Base-by-base conservation (phyloP, 495 filamentous ascomycete species). In the Penicillium crystallinum region DNA sequence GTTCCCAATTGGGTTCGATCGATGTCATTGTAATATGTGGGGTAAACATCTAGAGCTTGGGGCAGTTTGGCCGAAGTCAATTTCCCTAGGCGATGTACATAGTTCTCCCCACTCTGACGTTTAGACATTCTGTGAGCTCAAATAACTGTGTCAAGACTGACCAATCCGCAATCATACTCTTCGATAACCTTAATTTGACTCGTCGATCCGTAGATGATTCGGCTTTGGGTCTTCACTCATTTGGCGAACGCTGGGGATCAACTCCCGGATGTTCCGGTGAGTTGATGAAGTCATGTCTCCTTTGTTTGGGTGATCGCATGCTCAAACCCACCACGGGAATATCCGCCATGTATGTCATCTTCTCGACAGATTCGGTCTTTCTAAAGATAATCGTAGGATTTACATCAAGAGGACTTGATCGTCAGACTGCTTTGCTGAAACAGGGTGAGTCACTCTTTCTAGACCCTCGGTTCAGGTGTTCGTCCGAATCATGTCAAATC, bases 11-110 rank as follows among this genome's bases (percentile, higher is more conserved):
- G 31, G 23, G 31, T 47, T 47, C 30, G 19, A 34, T 37, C 35
- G 46, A 49, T 49, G 34, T 40, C 46, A 49, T 49, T 7, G 35
- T 17, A 11, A 40, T 37, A 8, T 30, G 34, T 49, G 46, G 46
- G 35, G 46, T 49, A 49, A 14, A 29, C 22, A 27, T 12, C 14
- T 23, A 9, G 34, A 49, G 34, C 12, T 36, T 17, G 30, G 43
- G 21, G 34, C 29, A 21, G n/a, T 33, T 4, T 12, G 31, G 9
- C 30, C 25, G 12, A 36, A 36, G 21, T 36, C 18, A 25, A 36
- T 36, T 21, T 1, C n/a, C 4, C 4, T 15, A 35, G 25, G 18
- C 7, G 0, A 35, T 33, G 17, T 4, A 9, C 5, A 27, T 11
- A 29, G 4, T 47, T 47, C 31, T 12, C 31, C 31, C 11, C 29